phyloP scores from a whole-genome alignment of 192 early-diverging fungal genomes.

The Haplosporangium gracile region DNA sequence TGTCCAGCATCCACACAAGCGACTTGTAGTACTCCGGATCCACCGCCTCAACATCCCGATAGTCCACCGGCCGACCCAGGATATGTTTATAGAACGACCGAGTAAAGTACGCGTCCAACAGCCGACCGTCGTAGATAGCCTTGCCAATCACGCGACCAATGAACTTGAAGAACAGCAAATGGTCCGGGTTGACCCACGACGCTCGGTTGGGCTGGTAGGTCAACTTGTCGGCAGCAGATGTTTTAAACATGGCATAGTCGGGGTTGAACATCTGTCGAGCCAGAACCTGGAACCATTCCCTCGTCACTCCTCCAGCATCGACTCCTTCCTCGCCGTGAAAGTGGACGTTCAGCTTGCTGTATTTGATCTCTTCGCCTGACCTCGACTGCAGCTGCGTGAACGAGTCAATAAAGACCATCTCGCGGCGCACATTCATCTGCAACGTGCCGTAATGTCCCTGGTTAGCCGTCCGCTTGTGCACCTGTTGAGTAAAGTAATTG shows the following conservation, averaged over 20 bases:
- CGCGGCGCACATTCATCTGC: slow-evolving; percentile 91
- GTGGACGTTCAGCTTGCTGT: slow-evolving; percentile 91
- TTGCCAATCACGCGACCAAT: slow-evolving; percentile 99
- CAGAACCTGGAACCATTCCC: slow-evolving; percentile 98
- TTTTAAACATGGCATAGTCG: slow-evolving; percentile 97
- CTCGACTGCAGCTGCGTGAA: slow-evolving; percentile 93
- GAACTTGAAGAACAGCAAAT: slow-evolving; percentile 97
- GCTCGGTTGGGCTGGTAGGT: slow-evolving; percentile 98
- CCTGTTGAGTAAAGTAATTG: slow-evolving; percentile 95
- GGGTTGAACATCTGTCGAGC: slow-evolving; percentile 99
- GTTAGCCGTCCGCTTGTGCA: slow-evolving; percentile 82
- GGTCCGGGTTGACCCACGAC: slow-evolving; percentile 93
- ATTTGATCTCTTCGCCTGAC: slow-evolving; percentile 94
- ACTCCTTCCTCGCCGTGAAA: slow-evolving; percentile 98
- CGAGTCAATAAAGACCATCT: slow-evolving; percentile 97
- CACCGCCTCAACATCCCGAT: slow-evolving; percentile 97
- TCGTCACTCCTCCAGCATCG: slow-evolving; percentile 96
- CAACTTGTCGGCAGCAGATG: slow-evolving; percentile 93
- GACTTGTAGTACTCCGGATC: slow-evolving; percentile 98
- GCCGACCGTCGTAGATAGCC: slow-evolving; percentile 97
- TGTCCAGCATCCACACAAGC: slow-evolving; percentile 97
- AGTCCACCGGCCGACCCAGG: slow-evolving; percentile 91
- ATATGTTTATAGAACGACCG: slow-evolving; percentile 99
- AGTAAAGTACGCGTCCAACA: slow-evolving; percentile 97
- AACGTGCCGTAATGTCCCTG: slow-evolving; percentile 79